These are phyloP conservation scores for Ogataea ramenticola DNA, from an alignment of 805 yeast genomes.

Conservation along the genomic window DNA sequence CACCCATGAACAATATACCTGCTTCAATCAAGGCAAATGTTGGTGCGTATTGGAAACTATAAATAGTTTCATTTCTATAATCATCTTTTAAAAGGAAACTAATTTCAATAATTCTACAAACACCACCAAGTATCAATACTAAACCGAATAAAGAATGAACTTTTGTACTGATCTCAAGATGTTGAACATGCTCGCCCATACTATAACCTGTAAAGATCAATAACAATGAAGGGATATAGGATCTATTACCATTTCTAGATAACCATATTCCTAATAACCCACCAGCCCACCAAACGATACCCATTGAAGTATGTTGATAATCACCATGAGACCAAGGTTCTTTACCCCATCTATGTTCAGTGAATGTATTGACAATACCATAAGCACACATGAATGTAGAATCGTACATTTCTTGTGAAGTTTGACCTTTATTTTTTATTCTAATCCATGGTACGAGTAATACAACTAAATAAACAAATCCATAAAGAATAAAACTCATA, in stretches of 20 bases:
- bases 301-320: conserved; percentile 94
- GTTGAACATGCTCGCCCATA: conserved; percentile 86
- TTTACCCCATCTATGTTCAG: conserved; percentile 92
- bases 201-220: conserved; percentile 89
- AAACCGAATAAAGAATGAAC: conserved; percentile 85
- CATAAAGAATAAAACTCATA: conserved; percentile 73
- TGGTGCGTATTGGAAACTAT: conserved; percentile 80
- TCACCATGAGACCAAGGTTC: conserved; percentile 91
- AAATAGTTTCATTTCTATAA: conserved; percentile 38
- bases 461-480: conserved; percentile 60
- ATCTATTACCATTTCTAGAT: conserved; percentile 59
- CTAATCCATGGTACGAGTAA: conserved; percentile 67
- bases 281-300: conserved; percentile 94
- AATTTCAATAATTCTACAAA: conserved; percentile 70
- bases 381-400: conserved; percentile 72
- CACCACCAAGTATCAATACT: conserved; percentile 73
- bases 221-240: conserved; percentile 74
- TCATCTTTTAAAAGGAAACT: conserved; percentile 66
- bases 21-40: conserved; percentile 72
- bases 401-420: conserved; percentile 82
- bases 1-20: conserved; percentile 85
- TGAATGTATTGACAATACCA: conserved; percentile 93
- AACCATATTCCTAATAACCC: conserved; percentile 80
- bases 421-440: conserved; percentile 28
- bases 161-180: conserved; percentile 68